These are phyloP conservation scores for Tuber indicum DNA, from an alignment of 495 filamentous ascomycete genomes.

Conservation along the genomic window DNA sequence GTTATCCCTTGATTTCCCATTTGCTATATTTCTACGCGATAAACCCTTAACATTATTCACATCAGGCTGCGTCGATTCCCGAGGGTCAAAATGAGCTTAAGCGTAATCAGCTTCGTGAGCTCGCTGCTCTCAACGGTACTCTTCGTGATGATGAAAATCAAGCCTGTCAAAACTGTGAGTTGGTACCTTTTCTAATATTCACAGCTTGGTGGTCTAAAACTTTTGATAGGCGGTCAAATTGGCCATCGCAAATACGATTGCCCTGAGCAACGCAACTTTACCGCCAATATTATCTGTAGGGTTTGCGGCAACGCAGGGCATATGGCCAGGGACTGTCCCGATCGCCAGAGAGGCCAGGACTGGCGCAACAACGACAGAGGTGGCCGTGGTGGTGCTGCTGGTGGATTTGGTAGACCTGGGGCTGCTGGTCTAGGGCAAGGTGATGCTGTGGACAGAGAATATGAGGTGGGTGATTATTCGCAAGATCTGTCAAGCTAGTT, in stretches of 20 bases:
- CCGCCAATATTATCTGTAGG: constrained; percentile 94
- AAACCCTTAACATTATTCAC: constrained; percentile 35
- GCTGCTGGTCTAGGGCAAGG: constrained; percentile 66
- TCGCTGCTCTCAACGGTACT: constrained; percentile 95
- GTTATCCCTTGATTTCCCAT: constrained; percentile 42
- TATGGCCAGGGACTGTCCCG: constrained; percentile 87
- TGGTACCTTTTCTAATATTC: not conserved
- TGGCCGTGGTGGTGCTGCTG: constrained; percentile 44
- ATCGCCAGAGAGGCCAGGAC: constrained; percentile 76
- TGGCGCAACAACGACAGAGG: constrained; percentile 69
- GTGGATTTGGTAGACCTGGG: constrained; percentile 40
- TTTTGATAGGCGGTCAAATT: constrained; percentile 62
- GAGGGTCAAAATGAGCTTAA: constrained; percentile 98
- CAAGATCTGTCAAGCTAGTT: not conserved
- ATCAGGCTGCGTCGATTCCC: constrained; percentile 89
- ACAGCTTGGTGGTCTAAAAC: constrained; percentile 12
- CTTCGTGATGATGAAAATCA: constrained; percentile 98
- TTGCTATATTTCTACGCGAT: constrained; percentile 2
- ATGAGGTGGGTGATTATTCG: constrained; percentile 60
- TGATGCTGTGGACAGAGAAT: constrained; percentile 87
- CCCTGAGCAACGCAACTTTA: constrained; percentile 92
- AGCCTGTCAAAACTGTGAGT: constrained; percentile 87
- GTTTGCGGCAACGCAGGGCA: constrained; percentile 91
- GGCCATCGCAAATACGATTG: constrained; percentile 98
- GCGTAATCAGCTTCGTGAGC: constrained; percentile 92